phyloP scores from a whole-genome alignment of 2,329 filamentous ascomycete genomes.

The Pestalotiopsis sp. region DNA sequence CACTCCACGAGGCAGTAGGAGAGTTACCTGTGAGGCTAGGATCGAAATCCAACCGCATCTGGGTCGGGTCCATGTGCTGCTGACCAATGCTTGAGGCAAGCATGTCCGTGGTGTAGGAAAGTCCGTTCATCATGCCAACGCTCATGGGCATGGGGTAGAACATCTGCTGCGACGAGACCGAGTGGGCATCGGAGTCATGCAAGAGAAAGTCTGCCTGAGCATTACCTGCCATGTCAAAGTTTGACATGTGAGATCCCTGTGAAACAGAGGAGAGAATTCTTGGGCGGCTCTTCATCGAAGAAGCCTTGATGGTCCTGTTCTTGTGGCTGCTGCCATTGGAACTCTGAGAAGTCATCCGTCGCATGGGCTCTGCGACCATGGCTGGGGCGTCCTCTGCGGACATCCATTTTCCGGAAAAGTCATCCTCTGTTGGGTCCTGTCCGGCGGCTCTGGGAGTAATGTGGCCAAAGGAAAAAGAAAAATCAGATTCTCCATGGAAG shows the following conservation, averaged over 20 bases:
- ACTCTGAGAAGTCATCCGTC: constrained; percentile 45
- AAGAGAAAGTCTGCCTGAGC: constrained; percentile 54
- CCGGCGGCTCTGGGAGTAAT: constrained; percentile 52
- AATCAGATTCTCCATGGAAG: constrained; percentile 59
- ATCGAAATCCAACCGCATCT: constrained; percentile 58
- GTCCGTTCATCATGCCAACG: constrained; percentile 45
- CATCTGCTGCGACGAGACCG: constrained; percentile 47
- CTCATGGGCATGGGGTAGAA: constrained; percentile 53
- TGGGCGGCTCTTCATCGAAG: constrained; percentile 43
- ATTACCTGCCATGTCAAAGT: constrained; percentile 57
- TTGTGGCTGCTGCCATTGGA: constrained; percentile 50
- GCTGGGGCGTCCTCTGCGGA: constrained; percentile 36
- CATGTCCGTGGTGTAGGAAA: constrained; percentile 44
- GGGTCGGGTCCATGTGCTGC: constrained; percentile 60
- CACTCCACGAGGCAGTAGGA: constrained; percentile 54
- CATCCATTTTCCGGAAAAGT: constrained; percentile 52
- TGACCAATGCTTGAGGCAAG: constrained; percentile 44
- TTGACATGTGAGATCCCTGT: constrained; percentile 50
- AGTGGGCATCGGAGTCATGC: constrained; percentile 50
- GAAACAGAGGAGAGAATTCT: constrained; percentile 51
- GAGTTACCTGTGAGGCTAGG: constrained; percentile 50
- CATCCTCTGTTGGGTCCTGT: constrained; percentile 52
- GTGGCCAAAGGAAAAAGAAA: constrained; percentile 56
- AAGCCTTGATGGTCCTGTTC: constrained; percentile 44
- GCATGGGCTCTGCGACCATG: constrained; percentile 45